Evolutionary conservation across 2,329 filamentous ascomycete genomes (phyloP).

Genomic region (Venturia effusa): DNA sequence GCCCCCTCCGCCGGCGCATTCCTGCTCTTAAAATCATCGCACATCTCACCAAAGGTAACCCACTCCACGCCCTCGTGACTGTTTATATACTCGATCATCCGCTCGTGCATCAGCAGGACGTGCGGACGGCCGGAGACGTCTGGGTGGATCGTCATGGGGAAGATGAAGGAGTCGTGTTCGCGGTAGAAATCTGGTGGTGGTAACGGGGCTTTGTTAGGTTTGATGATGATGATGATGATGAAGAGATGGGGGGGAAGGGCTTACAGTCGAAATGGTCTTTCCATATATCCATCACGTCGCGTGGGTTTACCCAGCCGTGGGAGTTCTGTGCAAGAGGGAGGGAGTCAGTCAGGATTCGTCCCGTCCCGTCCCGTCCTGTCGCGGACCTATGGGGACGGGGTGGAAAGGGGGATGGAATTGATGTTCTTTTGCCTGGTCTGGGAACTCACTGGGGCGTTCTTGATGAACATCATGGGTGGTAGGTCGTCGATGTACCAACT

Average conservation of each 20-base stretch:
- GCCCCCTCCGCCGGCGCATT: constrained; percentile 48
- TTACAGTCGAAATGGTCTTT: constrained; percentile 51
- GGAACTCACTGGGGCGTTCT: constrained; percentile 49
- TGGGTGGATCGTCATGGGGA: constrained; percentile 67
- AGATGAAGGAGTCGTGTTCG: constrained; percentile 67
- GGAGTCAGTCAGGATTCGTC: too few species aligned
- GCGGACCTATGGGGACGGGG: too few species aligned
- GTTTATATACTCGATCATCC: constrained; percentile 61
- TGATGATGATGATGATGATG: neutral
- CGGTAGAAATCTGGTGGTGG: constrained; percentile 50
- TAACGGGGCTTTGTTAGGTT: neutral
- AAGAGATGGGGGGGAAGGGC: neutral
- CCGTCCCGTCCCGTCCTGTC: too few species aligned
- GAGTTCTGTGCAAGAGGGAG: neutral
- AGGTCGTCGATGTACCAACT: constrained; percentile 44
- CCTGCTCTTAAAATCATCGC: constrained; percentile 59
- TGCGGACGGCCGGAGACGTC: constrained; percentile 57
- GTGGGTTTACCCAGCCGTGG: constrained; percentile 47
- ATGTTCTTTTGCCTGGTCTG: too few species aligned
- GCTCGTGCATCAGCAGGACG: constrained; percentile 61
- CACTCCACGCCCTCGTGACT: constrained; percentile 52
- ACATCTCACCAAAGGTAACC: constrained; percentile 61
- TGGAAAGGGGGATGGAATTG: too few species aligned
- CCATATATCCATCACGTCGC: constrained; percentile 55
- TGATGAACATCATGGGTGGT: constrained; percentile 63